These are phyloP conservation scores for Bauhinia variegata DNA, from an alignment of 306 rosid species.

Conservation along the genomic window DNA sequence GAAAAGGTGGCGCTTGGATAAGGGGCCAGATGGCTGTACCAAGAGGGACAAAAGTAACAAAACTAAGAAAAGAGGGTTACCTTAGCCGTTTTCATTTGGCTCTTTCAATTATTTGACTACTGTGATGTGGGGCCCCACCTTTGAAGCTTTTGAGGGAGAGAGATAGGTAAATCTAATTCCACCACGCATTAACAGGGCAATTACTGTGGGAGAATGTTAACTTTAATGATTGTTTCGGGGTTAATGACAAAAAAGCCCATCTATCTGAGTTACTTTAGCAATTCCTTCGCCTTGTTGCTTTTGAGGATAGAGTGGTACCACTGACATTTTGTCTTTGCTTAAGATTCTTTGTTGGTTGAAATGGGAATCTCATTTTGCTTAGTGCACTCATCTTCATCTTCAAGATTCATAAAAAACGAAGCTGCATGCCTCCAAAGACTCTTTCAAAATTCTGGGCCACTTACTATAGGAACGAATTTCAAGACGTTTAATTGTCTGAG, in stretches of 20 bases:
- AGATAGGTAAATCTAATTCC: constrained; percentile 23
- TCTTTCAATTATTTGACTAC: constrained; percentile 41
- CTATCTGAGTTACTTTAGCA: constrained; percentile 21
- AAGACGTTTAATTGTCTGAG: constrained; percentile 13
- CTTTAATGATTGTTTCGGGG: constrained; percentile 7
- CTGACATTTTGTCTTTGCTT: constrained; percentile 9
- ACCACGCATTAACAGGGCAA: constrained; percentile 28
- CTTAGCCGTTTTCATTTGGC: constrained; percentile 37
- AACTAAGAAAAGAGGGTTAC: neutral
- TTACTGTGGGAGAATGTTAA: constrained; percentile 10
- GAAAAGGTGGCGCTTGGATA: neutral
- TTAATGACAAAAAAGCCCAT: constrained; percentile 43
- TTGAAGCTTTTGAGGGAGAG: constrained; percentile 42
- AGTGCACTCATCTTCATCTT: constrained; percentile 27
- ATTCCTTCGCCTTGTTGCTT: neutral
- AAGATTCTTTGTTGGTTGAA: constrained; percentile 13
- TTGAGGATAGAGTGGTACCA: constrained; percentile 32
- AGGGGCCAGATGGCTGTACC: neutral
- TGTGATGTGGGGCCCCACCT: constrained; percentile 21
- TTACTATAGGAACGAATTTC: constrained; percentile 27
- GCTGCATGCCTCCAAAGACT: too few relatives aligned
- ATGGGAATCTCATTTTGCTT: constrained; percentile 44
- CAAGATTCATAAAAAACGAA: constrained; percentile 16
- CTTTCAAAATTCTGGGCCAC: constrained; percentile 14
- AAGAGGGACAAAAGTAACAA: too few relatives aligned